Conservation (phyloP, 2,329 filamentous ascomycete species). For the Polychaeton citri region DNA sequence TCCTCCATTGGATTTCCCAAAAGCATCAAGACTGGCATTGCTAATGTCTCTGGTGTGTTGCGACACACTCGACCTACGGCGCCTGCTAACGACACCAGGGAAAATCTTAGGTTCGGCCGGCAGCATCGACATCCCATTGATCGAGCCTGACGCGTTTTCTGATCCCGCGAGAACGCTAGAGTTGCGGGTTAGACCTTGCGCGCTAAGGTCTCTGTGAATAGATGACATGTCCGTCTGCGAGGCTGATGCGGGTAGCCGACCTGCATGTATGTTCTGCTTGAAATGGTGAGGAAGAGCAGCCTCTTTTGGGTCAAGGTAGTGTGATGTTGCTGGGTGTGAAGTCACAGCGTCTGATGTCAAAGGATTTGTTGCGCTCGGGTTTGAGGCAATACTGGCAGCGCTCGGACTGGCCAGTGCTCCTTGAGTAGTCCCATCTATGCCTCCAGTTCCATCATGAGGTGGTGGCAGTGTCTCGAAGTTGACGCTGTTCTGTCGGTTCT, state of each 20-base stretch:
- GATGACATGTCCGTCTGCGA: not conserved
- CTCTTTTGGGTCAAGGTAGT: too few relatives aligned
- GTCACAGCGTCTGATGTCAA: slow-evolving; percentile 10
- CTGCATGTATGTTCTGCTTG: slow-evolving; percentile 2
- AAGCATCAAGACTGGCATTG: not conserved
- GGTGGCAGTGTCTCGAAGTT: slow-evolving; percentile 20
- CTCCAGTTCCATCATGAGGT: slow-evolving; percentile 7
- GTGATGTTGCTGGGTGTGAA: too few relatives aligned
- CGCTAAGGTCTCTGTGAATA: slow-evolving; percentile 1
- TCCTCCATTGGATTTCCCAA: not conserved
- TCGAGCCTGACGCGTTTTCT: slow-evolving; percentile 4
- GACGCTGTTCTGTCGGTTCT: slow-evolving; percentile 14
- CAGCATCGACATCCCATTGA: slow-evolving; percentile 26
- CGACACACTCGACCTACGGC: slow-evolving; percentile 15
- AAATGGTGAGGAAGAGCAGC: too few relatives aligned
- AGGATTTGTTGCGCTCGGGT: slow-evolving; percentile 24
- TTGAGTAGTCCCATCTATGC: slow-evolving; percentile 3
- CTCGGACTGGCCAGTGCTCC: slow-evolving; percentile 22
- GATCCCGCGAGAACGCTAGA: slow-evolving; percentile 15
- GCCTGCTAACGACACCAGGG: slow-evolving; percentile 50
- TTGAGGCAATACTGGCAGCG: slow-evolving; percentile 26
- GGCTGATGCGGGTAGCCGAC: slow-evolving; percentile 6
- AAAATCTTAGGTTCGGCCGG: slow-evolving; percentile 55
- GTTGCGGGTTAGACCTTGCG: slow-evolving; percentile 7
- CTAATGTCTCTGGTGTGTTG: not conserved